These are phyloP conservation scores for Coemansia sp. DNA, from an alignment of 192 early-diverging fungal species.

Conservation along the genomic window DNA sequence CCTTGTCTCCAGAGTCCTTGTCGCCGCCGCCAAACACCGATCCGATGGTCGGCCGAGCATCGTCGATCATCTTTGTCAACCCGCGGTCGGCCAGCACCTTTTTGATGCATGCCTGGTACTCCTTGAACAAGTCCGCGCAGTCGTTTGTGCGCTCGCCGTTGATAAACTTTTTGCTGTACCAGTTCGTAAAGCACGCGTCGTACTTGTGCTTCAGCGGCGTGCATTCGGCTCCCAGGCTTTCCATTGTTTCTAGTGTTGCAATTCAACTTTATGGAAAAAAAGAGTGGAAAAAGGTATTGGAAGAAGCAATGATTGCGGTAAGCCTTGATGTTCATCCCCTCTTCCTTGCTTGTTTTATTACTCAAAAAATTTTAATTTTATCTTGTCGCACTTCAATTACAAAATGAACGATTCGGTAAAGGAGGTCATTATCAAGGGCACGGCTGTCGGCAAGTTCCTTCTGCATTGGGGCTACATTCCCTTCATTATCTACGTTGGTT, in stretches of 20 bases:
- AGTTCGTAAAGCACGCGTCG: conserved; percentile 90
- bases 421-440: conserved; percentile 39
- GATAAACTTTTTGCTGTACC: conserved; percentile 95
- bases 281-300: background rate
- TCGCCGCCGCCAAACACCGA: conserved; percentile 22
- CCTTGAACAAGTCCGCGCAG: conserved; percentile 82
- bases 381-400: background rate
- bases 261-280: background rate
- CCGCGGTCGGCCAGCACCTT: conserved; percentile 77
- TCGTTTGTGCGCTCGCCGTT: conserved; percentile 74
- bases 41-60: conserved; percentile 75
- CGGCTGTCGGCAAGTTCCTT: conserved; percentile 36
- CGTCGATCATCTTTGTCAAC: conserved; percentile 76
- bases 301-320: background rate
- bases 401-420: conserved; percentile 49
- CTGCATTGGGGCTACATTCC: conserved; percentile 52
- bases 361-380: conserved; percentile 6
- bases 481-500: conserved; percentile 48
- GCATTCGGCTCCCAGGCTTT: conserved; percentile 63
- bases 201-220: conserved; percentile 82
- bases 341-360: background rate
- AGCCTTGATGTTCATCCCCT: background rate
- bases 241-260: conserved; percentile 36
- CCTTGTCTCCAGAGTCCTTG: background rate
- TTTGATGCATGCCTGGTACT: conserved; percentile 79